Evolutionary conservation across 805 yeast species (phyloP), one percentile per base, ranked within the genome.

Genomic region (Metschnikowia continentalis): DNA sequence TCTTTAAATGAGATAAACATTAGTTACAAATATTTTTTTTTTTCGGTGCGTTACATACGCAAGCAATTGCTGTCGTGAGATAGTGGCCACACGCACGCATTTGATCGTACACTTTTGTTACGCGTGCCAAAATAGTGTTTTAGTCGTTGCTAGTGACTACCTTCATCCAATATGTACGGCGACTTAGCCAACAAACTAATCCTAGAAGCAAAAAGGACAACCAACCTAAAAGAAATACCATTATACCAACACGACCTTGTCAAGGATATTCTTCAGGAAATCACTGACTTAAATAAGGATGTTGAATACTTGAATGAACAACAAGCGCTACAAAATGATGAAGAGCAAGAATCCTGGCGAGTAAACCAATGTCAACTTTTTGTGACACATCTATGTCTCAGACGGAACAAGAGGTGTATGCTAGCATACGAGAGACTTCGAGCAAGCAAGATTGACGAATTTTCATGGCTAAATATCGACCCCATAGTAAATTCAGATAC

Each of bases 361-460:
- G 73, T 80, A 37, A 76, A 79, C 47, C 81, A 83, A 60, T 81
- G 88, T 53, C 89, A 83, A 57, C 68, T 79, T 15, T 83, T 86
- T 63, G 87, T 88, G 6, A 81, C 87, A 6, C 85, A 83, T 55
- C 68, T 91, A 26, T 82, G 90, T 41, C 83, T 90, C 83, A 78
- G 94, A 54, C 71, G 98, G 46, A 91, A 95, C 71, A 95, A 94
- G 65, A 72, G 99, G 47, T 90, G 97, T 65, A 64, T 94, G 35
- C 64, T 94, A 47, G 97, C 96, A 0, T 90, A 94, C 62, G 88
- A 91, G 63, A 76, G 77, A 53, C 76, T 81, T 33, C 72, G 99
- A 48, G 82, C 92, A 2, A 80, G 79, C 42, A 79, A 82, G 51
- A 67, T 94, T 40, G 88, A 78, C 51, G 82, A 80, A 49, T 65